Conservation (phyloP, 2,329 filamentous ascomycete genomes). For the Aspergillus puulaauensis region DNA sequence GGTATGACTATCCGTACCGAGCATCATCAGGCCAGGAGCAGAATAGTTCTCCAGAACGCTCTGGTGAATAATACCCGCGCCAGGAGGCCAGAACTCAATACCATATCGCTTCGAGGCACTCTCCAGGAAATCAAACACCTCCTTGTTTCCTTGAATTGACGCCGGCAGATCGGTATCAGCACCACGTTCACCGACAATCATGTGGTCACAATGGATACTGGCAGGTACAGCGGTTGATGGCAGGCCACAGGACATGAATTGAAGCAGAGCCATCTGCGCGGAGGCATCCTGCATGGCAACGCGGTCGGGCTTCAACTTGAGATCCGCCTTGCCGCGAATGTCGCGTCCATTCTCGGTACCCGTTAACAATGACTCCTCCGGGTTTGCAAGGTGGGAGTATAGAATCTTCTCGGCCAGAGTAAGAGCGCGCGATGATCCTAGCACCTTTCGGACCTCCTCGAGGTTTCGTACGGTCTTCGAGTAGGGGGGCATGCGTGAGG, state of each 20-base stretch:
- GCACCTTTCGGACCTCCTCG: constrained; percentile 69
- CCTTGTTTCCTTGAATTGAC: constrained; percentile 87
- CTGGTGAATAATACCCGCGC: constrained; percentile 95
- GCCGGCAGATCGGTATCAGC: constrained; percentile 80
- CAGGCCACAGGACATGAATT: constrained; percentile 97
- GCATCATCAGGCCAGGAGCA: constrained; percentile 96
- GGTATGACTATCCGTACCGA: constrained; percentile 95
- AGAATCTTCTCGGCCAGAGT: constrained; percentile 98
- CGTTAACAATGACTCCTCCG: constrained; percentile 81
- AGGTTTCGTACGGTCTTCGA: constrained; percentile 77
- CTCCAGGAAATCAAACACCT: constrained; percentile 97
- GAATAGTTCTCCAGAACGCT: constrained; percentile 97
- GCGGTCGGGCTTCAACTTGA: constrained; percentile 95
- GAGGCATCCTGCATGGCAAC: constrained; percentile 99
- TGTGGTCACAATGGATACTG: constrained; percentile 97
- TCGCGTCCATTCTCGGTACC: constrained; percentile 80
- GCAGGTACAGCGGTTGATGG: constrained; percentile 88
- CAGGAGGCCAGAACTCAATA: constrained; percentile 93
- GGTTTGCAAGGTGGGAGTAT: constrained; percentile 89
- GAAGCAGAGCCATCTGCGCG: constrained; percentile 95
- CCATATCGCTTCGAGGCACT: constrained; percentile 88
- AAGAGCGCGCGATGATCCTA: constrained; percentile 64
- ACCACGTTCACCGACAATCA: constrained; percentile 94
- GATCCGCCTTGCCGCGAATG: constrained; percentile 83
- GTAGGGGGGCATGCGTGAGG: constrained; percentile 72